Base-by-base conservation (phyloP, 2,329 filamentous ascomycete genomes). In the Aspergillus pseudoviridinutans region DNA sequence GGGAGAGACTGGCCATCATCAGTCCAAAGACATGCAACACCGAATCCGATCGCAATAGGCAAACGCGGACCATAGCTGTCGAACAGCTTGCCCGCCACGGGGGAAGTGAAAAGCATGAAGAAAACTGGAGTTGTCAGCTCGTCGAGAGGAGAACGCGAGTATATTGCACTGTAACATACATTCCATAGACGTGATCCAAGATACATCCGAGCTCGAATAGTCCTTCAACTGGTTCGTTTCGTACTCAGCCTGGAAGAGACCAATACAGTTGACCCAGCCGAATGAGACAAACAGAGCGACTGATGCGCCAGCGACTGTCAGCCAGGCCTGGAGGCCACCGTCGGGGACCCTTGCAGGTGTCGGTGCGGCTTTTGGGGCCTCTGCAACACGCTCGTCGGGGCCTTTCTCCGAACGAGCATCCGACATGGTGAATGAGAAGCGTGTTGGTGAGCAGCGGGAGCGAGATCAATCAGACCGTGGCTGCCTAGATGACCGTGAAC, bases 31-130 rank as follows among this genome's bases (percentile, higher is more conserved):
- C 77, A 58, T 83, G 79, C 57, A 83, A 63, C 59, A 82, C 74
- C 4, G 76, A 76, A 76, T 14, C 81, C 81, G 53, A 74, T 66
- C 1, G 80, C 35, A 3, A 83, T 67, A 0, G 88, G 72, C 46
- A 75, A 79, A 28, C 80, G 79, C 0, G 86, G 84, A 0, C 87
- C 87, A 59, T 84, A 82, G 55, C 77, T 81, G 65, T 89, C 87
- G 62, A 80, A 87, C 0, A 86, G 49, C 55, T 82, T 83, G 1
- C 87, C 87, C 14, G 84, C 78, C 3, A 88, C 64, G 0, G 84
- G 83, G 0, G 51, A 53, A 3, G 41, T 32, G 20, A 58, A 54
- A 29, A 58, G 32, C 24, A 60, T 52, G 29, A 58, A 60, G 25
- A 58, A 27, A 49, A 53, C 51, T 53, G 46, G 64, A 81, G 17